Evolutionary conservation across 805 yeast genomes (phyloP), one percentile per base, ranked within the genome.

Genomic region (Huiozyma naganishii): DNA sequence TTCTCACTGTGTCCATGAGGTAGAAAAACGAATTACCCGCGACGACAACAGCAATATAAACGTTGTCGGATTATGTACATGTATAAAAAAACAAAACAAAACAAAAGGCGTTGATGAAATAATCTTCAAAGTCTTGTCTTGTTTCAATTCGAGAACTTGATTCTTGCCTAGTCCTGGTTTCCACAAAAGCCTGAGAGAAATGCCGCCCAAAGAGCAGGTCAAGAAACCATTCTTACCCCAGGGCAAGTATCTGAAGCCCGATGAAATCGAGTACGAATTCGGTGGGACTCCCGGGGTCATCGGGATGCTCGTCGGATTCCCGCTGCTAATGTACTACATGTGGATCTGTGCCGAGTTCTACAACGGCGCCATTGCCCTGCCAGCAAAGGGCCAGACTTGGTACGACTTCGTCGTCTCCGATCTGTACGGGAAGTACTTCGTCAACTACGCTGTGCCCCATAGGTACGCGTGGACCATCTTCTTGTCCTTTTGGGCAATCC

Each of bases 281-380:
- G 98, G 98, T 41, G 97, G 97, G 0, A 82, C 94, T 27, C 64
- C 71, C 6, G 98, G 98, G 45, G 95, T 87, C 40, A 45, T 80
- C 17, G 90, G 89, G 6, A 90, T 92, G 97, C 77, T 90, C 80
- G 59, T 77, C 38, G 95, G 95, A 3, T 92, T 92, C 68, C 98
- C 98, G 6, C 58, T 81, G 39, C 71, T 92, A 58, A 92, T 92
- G 98, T 86, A 82, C 73, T 92, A 92, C 67, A 83, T 92, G 92
- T 90, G 95, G 94, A 79, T 90, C 43, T 74, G 87, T 55, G 90
- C 92, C 41, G 75, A 76, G 48, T 88, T 82, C 62, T 86, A 87
- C 65, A 69, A 69, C 49, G 95, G 95, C 1, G 57, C 68, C 40
- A 72, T 85, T 29, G 87, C 95, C 27, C 66, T 71, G 62, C 96